These are phyloP conservation scores for Pythium aquatile DNA, from an alignment of 352 stramenopile genomes.

Conservation along the genomic window DNA sequence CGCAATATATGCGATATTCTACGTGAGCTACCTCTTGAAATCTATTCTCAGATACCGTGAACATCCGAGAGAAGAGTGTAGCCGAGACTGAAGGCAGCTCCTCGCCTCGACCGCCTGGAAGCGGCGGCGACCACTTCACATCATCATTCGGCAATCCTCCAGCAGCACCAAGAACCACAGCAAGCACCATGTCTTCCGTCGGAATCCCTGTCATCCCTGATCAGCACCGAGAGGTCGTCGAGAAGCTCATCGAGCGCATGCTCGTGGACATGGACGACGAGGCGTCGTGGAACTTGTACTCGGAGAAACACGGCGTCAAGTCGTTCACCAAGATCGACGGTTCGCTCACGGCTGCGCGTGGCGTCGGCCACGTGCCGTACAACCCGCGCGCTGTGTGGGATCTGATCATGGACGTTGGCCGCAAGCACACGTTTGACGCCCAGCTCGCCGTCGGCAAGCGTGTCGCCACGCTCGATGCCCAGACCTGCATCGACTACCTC, in stretches of 20 bases:
- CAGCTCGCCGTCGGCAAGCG: conserved; percentile 49
- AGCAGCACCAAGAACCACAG: conserved; percentile 1
- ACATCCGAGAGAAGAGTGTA: not conserved
- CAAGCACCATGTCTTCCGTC: conserved; percentile 30
- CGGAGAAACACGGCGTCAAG: conserved; percentile 67
- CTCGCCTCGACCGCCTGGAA: not conserved
- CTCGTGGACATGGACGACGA: conserved; percentile 55
- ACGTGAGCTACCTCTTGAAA: not conserved
- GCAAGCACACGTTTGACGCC: conserved; percentile 51
- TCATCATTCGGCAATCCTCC: not conserved
- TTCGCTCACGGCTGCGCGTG: conserved; percentile 52
- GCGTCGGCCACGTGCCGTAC: conserved; percentile 49
- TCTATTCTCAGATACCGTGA: not conserved
- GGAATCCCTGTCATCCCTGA: conserved; percentile 40
- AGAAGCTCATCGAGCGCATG: conserved; percentile 54
- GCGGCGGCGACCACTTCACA: not conserved
- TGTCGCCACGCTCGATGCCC: conserved; percentile 44
- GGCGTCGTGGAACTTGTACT: conserved; percentile 57
- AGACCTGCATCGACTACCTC: conserved; percentile 70
- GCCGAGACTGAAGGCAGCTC: not conserved
- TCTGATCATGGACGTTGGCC: conserved; percentile 42
- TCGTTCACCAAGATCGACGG: conserved; percentile 65
- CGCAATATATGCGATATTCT: not conserved
- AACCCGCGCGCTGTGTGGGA: conserved; percentile 54
- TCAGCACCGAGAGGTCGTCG: conserved; percentile 50